Percentiles rank a stretch among this genome's conserved stretches.
phyloP scores from a whole-genome alignment of 1,284 basidiomycete species.

The Naganishia sp. region DNA sequence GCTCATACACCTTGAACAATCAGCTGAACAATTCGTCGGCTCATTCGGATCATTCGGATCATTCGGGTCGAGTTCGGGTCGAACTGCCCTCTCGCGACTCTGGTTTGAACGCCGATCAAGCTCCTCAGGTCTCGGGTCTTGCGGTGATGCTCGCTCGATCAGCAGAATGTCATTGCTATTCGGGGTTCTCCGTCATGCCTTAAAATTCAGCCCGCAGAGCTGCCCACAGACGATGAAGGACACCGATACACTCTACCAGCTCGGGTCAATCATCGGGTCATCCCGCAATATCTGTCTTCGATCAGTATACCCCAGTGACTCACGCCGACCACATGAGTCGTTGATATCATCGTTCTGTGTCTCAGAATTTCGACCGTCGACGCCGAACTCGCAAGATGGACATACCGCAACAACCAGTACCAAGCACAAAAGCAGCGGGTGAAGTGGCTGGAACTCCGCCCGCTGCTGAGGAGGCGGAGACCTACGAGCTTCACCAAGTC shows the following conservation, averaged over 20 bases:
- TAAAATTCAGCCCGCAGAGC: slow-evolving; percentile 15
- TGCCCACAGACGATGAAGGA: no score
- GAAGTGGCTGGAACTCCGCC: slow-evolving; percentile 11
- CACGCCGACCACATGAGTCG: no score
- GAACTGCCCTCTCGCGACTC: neutral
- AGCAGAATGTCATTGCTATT: neutral
- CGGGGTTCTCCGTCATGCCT: neutral
- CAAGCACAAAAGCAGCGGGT: neutral
- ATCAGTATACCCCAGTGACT: no score
- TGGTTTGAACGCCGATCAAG: slow-evolving; percentile 15
- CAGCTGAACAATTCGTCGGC: no score
- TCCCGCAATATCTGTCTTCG: no score
- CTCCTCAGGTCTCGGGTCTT: neutral
- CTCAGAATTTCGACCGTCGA: no score
- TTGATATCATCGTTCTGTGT: no score
- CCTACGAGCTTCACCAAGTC: slow-evolving; percentile 1
- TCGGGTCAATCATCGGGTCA: no score
- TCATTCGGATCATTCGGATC: slow-evolving; percentile 6
- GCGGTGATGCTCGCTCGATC: slow-evolving; percentile 11
- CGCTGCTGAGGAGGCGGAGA: slow-evolving; percentile 7
- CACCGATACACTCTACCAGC: no score
- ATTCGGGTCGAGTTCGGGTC: slow-evolving; percentile 1
- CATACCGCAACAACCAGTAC: slow-evolving; percentile 16
- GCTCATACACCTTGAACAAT: no score
- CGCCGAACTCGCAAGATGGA: neutral